phyloP scores from a whole-genome alignment of 805 yeast genomes.

The Candida pseudofarinosa region DNA sequence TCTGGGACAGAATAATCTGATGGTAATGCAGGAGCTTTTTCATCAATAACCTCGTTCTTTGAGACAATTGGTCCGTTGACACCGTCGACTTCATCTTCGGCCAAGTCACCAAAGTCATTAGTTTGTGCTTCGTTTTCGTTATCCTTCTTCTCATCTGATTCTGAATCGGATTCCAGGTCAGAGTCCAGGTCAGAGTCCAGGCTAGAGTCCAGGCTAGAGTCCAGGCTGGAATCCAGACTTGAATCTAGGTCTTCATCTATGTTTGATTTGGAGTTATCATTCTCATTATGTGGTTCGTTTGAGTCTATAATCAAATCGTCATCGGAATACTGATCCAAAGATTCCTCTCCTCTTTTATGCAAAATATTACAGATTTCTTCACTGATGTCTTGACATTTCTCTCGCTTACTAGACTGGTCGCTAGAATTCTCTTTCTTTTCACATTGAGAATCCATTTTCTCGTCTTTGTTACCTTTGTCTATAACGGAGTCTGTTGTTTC shows the following conservation, averaged over 20 bases:
- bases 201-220: conserved; percentile 3
- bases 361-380: background rate
- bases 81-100: conserved; percentile 43
- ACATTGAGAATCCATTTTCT: background rate
- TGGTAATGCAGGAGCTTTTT: conserved; percentile 64
- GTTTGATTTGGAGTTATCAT: no score
- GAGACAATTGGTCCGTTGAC: conserved; percentile 68
- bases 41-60: conserved; percentile 71
- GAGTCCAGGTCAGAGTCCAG: conserved; percentile 10
- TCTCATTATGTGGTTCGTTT: conserved; percentile 1
- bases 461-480: background rate
- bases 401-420: background rate
- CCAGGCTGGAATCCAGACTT: conserved; percentile 5
- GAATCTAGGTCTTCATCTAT: conserved; percentile 6
- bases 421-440: background rate
- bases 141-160: conserved; percentile 15
- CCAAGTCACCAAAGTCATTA: conserved; percentile 6
- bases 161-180: conserved; percentile 13
- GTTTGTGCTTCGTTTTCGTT: background rate
- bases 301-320: conserved; percentile 23
- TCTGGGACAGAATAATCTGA: conserved; percentile 55
- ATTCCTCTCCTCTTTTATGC: conserved; percentile 3
- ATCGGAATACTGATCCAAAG: conserved; percentile 16
- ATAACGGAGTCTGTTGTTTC: no score
- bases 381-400: background rate